Evolutionary conservation across 2,329 filamentous ascomycete species (phyloP).

Genomic region (Beauveria brongniartii): DNA sequence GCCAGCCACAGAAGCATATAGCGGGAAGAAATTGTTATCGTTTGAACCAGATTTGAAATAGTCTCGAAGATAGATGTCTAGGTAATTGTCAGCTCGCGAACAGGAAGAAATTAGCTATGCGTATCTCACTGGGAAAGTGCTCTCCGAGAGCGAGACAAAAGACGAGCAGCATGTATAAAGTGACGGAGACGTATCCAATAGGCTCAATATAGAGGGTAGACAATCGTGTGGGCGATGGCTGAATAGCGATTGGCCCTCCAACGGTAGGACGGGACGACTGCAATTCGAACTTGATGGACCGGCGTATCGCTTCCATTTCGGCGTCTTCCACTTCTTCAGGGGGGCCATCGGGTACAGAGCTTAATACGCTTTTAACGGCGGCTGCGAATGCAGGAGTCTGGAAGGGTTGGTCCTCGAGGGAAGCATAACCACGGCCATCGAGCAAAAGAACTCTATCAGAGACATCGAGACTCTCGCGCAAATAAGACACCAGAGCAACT

Average conservation of each 20-base stretch:
- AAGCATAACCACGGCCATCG: not conserved
- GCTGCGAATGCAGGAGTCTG: not conserved
- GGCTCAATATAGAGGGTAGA: not conserved
- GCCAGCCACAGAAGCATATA: not conserved
- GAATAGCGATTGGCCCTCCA: not conserved
- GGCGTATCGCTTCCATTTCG: slow-evolving; percentile 1
- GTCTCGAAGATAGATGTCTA: not conserved
- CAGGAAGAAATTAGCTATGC: not conserved
- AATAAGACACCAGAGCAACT: not conserved
- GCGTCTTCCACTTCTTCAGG: slow-evolving; percentile 4
- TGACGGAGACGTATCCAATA: not conserved
- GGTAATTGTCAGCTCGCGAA: not conserved
- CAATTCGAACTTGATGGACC: slow-evolving; percentile 1
- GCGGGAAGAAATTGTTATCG: not conserved
- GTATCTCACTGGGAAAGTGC: not conserved
- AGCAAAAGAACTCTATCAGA: slow-evolving; percentile 5
- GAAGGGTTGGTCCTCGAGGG: slow-evolving; percentile 3
- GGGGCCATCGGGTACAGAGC: not conserved
- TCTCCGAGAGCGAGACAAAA: slow-evolving; percentile 4
- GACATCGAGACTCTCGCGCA: slow-evolving; percentile 6
- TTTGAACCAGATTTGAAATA: not conserved
- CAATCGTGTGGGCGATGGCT: not conserved
- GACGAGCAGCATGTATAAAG: not conserved
- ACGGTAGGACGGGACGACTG: not conserved
- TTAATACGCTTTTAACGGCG: not conserved